Base-by-base conservation (phyloP, 495 filamentous ascomycete genomes). In the Letharia columbiana region DNA sequence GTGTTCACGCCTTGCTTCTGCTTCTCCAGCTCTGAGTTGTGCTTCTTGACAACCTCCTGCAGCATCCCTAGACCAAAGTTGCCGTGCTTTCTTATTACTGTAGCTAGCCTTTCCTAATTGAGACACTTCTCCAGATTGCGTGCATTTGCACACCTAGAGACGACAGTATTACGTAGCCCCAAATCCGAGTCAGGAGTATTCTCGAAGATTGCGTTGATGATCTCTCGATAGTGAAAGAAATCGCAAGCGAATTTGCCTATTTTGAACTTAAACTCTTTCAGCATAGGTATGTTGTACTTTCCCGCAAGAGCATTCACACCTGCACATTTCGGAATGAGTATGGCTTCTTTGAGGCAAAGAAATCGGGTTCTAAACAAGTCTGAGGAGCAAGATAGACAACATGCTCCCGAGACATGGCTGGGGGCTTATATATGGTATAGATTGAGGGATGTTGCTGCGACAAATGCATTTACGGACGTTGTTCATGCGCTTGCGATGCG, bases 191-290 rank as follows among this genome's bases (percentile, higher is more conserved):
- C 47, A 28, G 47, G 47, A 50, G 47, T 50, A 11, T 5, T 50
- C 17, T 28, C n/a, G 23, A 50, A 50, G 20, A 50, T 50, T 50
- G 47, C 47, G 3, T 28, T 50, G n/a, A 50, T 28, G n/a, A 50
- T 7, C 47, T 50, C 47, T n/a, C 8, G 8, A 50, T 4, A 28
- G 20, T 11, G 47, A 50, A n/a, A 11, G 9, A 20, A 10, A 12
- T 50, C 9, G 10, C 20, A 12, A 50, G 47, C 5, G 7, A 1
- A 1, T 28, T 50, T 6, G 47, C n/a, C 8, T 9, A 4, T 41
- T 17, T 23, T 1, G 18, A 56, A 64, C 35, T 64, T 56, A 4
- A 54, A 41, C 31, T 37, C n/a, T 49, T 64, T 64, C 45, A 64
- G 28, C 9, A 13, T 13, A 20, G 31, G 15, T 15, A 64, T 40